phyloP scores from a whole-genome alignment of 129 eudicot species.

The Helianthus tuberosus region DNA sequence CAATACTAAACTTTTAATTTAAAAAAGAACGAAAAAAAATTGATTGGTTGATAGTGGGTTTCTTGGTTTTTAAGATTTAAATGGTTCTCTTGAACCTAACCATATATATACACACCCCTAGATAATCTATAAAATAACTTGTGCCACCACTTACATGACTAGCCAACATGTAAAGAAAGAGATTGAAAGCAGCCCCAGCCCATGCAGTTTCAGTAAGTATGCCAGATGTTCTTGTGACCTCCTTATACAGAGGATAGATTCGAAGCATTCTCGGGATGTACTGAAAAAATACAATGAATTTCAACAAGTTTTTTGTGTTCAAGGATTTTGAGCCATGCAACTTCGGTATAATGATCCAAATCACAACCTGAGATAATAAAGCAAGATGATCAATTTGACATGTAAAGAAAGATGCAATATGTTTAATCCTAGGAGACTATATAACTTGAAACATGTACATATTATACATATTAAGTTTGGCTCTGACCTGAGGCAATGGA shows the following conservation, averaged over 20 bases:
- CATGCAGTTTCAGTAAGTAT: conserved; percentile 98
- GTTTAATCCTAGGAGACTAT: not conserved
- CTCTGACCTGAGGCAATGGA: conserved; percentile 91
- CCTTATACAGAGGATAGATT: conserved; percentile 76
- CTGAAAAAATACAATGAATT: conserved; percentile 87
- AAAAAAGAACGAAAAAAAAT: no score
- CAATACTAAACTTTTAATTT: no score
- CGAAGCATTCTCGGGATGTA: conserved; percentile 88
- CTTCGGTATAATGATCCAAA: conserved; percentile 62
- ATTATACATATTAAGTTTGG: not conserved
- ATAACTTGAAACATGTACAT: not conserved
- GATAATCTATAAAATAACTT: not conserved
- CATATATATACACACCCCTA: not conserved
- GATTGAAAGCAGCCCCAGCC: conserved; percentile 99
- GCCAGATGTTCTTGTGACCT: conserved; percentile 96
- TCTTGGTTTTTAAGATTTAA: not conserved
- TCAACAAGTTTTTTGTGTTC: conserved; percentile 80
- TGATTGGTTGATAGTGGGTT: no score
- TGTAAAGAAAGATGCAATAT: not conserved
- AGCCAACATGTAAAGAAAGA: conserved; percentile 96
- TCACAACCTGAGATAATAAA: conserved; percentile 57
- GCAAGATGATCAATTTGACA: not conserved
- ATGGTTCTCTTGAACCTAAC: not conserved
- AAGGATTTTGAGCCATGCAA: conserved; percentile 67
- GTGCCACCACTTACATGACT: conserved; percentile 78